Conservation (phyloP, 495 filamentous ascomycete species). For the Aspergillus cristatus region DNA sequence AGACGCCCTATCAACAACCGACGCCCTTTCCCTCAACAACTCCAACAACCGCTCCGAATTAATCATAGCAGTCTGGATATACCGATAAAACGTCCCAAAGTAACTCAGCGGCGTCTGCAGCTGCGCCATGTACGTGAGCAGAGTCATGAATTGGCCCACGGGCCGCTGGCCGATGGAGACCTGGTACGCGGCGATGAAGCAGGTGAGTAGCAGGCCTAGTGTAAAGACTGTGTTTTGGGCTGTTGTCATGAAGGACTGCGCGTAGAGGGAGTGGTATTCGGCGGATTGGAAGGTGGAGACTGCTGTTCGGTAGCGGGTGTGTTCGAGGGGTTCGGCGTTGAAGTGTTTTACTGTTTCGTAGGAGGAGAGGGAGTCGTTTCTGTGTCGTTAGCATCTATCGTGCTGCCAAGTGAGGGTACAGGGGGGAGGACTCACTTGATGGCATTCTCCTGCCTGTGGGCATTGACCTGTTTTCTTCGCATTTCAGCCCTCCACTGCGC, state of each 20-base stretch:
- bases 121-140: slow-evolving; percentile 71
- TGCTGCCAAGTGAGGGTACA: too few relatives aligned
- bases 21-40: slow-evolving; percentile 72
- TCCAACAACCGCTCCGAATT: slow-evolving; percentile 81
- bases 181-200: slow-evolving; percentile 68
- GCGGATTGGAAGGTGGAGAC: slow-evolving; percentile 61
- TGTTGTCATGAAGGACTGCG: slow-evolving; percentile 72
- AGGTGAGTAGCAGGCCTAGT: slow-evolving; percentile 59
- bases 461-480: slow-evolving; percentile 69
- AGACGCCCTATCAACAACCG: slow-evolving; percentile 53
- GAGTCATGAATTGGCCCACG: slow-evolving; percentile 59
- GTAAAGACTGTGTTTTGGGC: slow-evolving; percentile 75
- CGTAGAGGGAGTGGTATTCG: slow-evolving; percentile 64
- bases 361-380: slow-evolving; percentile 74
- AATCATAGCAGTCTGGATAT: slow-evolving; percentile 79
- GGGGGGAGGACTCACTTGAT: slow-evolving; percentile 43
- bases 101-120: slow-evolving; percentile 73
- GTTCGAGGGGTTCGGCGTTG: slow-evolving; percentile 77
- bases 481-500: slow-evolving; percentile 69
- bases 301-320: slow-evolving; percentile 61
- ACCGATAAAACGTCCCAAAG: slow-evolving; percentile 79
- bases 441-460: slow-evolving; percentile 71
- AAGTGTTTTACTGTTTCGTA: slow-evolving; percentile 93
- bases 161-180: slow-evolving; percentile 51
- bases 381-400: neutral